These are phyloP conservation scores for Acacia crassicarpa DNA, from an alignment of 306 rosid genomes.

Conservation along the genomic window DNA sequence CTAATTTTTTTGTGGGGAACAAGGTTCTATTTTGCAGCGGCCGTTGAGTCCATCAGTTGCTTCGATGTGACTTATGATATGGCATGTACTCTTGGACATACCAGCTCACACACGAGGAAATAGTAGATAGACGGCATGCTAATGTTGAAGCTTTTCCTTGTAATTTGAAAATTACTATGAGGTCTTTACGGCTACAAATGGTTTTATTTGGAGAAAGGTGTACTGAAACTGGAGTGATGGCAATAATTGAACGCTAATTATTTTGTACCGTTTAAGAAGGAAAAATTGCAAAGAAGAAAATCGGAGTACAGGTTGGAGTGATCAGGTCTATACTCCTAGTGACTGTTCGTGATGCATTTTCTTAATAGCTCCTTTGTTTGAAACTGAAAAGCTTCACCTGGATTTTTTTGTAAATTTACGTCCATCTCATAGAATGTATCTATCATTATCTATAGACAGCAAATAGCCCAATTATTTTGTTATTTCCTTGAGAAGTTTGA, in stretches of 20 bases:
- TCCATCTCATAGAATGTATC: conserved; percentile 5
- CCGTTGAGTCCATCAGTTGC: conserved; percentile 24
- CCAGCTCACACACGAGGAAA: not conserved
- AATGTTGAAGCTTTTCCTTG: not conserved
- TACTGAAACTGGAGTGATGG: not conserved
- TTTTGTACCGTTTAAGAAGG: not conserved
- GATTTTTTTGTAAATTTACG: not conserved
- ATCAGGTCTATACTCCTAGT: not conserved
- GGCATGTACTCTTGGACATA: not conserved
- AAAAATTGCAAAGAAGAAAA: not conserved
- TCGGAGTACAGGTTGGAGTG: not conserved
- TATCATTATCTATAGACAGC: not conserved
- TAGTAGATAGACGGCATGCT: not conserved
- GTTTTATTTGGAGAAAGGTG: not conserved
- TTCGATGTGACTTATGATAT: conserved; percentile 3
- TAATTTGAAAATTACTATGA: not conserved
- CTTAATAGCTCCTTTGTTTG: not conserved
- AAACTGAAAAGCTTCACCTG: not conserved
- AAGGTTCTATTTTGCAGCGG: not conserved
- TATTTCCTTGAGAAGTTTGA: conserved; percentile 19
- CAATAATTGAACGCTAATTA: not conserved
- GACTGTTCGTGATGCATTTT: not conserved
- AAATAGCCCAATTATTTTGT: not conserved
- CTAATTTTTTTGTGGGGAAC: not conserved
- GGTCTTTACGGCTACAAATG: not conserved